A percentile compares a stretch with the other conserved stretches of the same genome.
These are phyloP conservation scores for Chytriomyces confervae DNA, from an alignment of 192 early-diverging fungal species.

Conservation along the genomic window DNA sequence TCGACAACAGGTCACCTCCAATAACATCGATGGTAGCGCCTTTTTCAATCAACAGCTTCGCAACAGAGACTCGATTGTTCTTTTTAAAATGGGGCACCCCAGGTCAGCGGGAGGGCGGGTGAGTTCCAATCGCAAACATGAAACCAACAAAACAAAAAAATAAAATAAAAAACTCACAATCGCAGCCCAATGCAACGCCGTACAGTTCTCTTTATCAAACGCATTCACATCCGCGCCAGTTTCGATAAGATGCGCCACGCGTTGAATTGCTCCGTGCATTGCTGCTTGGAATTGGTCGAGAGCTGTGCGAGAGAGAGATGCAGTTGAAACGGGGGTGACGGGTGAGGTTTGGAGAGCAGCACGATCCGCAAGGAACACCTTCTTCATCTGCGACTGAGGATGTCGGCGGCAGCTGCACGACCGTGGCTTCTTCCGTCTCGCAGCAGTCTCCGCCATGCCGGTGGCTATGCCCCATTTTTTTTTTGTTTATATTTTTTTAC, in stretches of 20 bases:
- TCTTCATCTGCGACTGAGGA: not conserved
- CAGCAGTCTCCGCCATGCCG: not conserved
- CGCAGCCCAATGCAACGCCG: slow-evolving; percentile 87
- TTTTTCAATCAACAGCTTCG: slow-evolving; percentile 77
- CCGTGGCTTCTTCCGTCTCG: not conserved
- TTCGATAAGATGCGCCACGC: slow-evolving; percentile 64
- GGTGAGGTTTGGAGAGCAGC: too few species aligned
- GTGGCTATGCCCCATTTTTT: not conserved
- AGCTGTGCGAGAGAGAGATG: too few species aligned
- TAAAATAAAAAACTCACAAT: slow-evolving; percentile 53
- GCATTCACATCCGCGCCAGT: slow-evolving; percentile 57
- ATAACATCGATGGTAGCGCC: slow-evolving; percentile 76
- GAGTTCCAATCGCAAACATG: not conserved
- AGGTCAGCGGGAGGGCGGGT: not conserved
- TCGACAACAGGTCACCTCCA: slow-evolving; percentile 80
- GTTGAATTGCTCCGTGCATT: slow-evolving; percentile 68
- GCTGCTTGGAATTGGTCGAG: slow-evolving; percentile 73
- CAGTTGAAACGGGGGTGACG: too few species aligned
- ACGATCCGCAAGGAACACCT: too few species aligned
- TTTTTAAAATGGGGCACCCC: slow-evolving; percentile 4
- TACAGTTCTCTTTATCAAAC: slow-evolving; percentile 71
- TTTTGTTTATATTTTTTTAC: too few species aligned
- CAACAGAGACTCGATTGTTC: slow-evolving; percentile 72
- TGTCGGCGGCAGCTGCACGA: not conserved
- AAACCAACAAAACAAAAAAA: not conserved